phyloP scores from a whole-genome alignment of 768 basidiomycete genomes.

The Asterophora lycoperdoides region DNA sequence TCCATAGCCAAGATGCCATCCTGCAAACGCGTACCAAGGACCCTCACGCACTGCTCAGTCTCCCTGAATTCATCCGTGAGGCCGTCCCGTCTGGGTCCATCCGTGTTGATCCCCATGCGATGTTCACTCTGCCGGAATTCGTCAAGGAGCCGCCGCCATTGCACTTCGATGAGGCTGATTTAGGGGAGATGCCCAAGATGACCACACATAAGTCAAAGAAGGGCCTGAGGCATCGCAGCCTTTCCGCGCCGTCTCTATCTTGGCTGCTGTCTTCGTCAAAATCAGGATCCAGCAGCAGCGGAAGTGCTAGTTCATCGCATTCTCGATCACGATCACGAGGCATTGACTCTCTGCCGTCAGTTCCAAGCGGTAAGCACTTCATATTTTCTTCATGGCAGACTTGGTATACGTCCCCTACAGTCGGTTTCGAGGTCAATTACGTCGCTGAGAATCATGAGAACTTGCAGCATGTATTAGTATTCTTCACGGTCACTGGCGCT shows the following conservation, averaged over 20 bases:
- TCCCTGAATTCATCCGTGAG: conserved; percentile 65
- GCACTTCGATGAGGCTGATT: conserved; percentile 16
- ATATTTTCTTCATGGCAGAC: not conserved
- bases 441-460: conserved; percentile 83
- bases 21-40: conserved; percentile 43
- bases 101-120: conserved; percentile 37
- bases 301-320: conserved; percentile 10
- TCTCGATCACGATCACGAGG: conserved; percentile 18
- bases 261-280: conserved; percentile 44
- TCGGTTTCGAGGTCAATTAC: conserved; percentile 44
- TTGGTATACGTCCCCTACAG: conserved; percentile 12
- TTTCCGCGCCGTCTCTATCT: conserved; percentile 57
- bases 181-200: conserved; percentile 10
- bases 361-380: conserved; percentile 17
- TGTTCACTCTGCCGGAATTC: conserved; percentile 58
- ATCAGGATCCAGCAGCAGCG: conserved; percentile 10
- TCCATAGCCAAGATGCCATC: conserved; percentile 77
- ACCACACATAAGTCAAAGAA: conserved; percentile 24
- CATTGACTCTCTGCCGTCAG: conserved; percentile 8
- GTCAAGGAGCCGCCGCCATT: conserved; percentile 45
- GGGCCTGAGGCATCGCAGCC: conserved; percentile 44
- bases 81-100: conserved; percentile 34
- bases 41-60: conserved; percentile 48
- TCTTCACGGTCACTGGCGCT: conserved; percentile 54
- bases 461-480: conserved; percentile 73